phyloP scores from a whole-genome alignment of 2,329 filamentous ascomycete genomes.

The Fusarium albosuccineum region DNA sequence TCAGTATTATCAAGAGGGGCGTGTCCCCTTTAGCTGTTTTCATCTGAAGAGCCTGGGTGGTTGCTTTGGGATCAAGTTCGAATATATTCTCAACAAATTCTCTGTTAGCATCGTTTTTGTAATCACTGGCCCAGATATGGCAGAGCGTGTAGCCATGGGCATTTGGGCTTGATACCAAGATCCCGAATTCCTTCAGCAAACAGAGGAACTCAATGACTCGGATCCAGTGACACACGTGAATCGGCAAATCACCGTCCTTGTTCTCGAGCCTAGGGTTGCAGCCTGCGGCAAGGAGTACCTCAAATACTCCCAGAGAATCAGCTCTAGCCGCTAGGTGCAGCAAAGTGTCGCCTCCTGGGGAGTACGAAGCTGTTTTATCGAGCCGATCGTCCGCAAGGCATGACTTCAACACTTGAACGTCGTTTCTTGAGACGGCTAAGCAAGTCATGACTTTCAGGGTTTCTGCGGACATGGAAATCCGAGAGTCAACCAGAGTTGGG shows the following conservation, averaged over 20 bases:
- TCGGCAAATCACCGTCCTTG: neutral
- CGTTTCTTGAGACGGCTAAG: neutral
- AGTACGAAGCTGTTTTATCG: neutral
- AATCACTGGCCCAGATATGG: neutral
- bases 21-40: neutral
- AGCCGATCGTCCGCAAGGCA: neutral
- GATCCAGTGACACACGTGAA: neutral
- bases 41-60: neutral
- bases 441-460: neutral
- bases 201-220: neutral
- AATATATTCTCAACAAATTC: neutral
- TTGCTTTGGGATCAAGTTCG: neutral
- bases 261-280: neutral
- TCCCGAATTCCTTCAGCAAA: neutral
- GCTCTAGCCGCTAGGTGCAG: neutral
- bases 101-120: too few species aligned
- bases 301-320: accelerated
- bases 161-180: neutral
- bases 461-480: neutral
- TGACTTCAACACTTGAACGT: accelerated
- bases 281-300: neutral
- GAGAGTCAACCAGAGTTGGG: neutral
- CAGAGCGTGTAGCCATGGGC: neutral
- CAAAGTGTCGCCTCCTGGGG: accelerated
- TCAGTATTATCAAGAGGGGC: neutral